A percentile compares a stretch with the other conserved stretches of the same genome.
Evolutionary conservation across 2,329 filamentous ascomycete genomes (phyloP).

Genomic region (Sphaerostilbella broomeana): DNA sequence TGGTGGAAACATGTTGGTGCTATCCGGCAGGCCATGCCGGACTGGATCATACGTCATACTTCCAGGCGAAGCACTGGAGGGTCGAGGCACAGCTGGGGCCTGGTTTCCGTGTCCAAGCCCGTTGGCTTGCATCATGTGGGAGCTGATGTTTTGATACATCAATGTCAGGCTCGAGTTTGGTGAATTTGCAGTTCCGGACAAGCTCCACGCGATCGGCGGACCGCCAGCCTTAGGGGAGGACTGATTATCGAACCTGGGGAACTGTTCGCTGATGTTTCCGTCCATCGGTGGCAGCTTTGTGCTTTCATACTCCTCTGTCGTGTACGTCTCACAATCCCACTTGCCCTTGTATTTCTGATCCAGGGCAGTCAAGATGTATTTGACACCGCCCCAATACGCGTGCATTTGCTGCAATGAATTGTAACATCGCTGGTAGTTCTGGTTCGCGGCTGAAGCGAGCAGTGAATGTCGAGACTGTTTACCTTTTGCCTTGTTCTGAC

Average conservation of each 20-base stretch:
- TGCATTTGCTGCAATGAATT: constrained; percentile 76
- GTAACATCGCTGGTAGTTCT: constrained; percentile 84
- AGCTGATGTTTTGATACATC: constrained; percentile 57
- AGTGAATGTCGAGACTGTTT: constrained; percentile 62
- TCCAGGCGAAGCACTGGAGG: constrained; percentile 45
- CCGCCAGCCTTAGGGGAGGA: constrained; percentile 41
- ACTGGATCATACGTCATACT: constrained; percentile 57
- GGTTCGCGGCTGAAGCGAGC: constrained; percentile 72
- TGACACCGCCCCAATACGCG: constrained; percentile 77
- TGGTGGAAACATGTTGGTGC: constrained; percentile 41
- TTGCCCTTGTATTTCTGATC: constrained; percentile 86
- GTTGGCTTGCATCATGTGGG: constrained; percentile 7
- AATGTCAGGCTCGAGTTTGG: constrained; percentile 77
- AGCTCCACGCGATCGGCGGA: constrained; percentile 67
- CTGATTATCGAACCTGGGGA: constrained; percentile 39
- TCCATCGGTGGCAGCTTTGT: constrained; percentile 46
- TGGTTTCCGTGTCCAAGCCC: background rate
- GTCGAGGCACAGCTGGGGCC: constrained; percentile 15
- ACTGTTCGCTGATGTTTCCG: constrained; percentile 30
- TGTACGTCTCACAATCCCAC: constrained; percentile 65
- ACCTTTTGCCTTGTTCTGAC: constrained; percentile 12
- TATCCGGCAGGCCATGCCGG: constrained; percentile 47
- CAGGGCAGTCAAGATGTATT: constrained; percentile 78
- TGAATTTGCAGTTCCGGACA: constrained; percentile 83
- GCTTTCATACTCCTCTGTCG: constrained; percentile 69